These are phyloP conservation scores for Tolypocladium paradoxum DNA, from an alignment of 2,329 filamentous ascomycete genomes.

Conservation along the genomic window DNA sequence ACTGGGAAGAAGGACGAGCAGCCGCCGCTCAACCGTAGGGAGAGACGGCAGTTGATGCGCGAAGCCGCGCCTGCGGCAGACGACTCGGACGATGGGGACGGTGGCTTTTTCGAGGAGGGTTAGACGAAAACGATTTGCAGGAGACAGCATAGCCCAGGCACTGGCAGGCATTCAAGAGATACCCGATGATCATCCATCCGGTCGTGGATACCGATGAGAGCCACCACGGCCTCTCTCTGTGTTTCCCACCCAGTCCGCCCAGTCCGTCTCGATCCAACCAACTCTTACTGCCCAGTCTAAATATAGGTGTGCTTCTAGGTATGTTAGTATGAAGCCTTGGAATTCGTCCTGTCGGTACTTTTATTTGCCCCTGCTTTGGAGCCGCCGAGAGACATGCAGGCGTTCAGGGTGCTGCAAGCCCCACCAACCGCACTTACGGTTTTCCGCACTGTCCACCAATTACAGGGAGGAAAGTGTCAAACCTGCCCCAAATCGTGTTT, in stretches of 20 bases:
- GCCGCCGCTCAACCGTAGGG: slow-evolving; percentile 22
- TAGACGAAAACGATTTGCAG: background rate
- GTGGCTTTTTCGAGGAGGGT: slow-evolving; percentile 45
- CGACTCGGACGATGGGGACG: slow-evolving; percentile 34
- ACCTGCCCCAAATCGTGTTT: too few species aligned
- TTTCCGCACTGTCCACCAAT: too few species aligned
- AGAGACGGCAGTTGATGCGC: slow-evolving; percentile 23
- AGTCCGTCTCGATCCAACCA: background rate
- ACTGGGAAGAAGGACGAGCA: slow-evolving; percentile 13
- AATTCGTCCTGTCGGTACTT: too few species aligned
- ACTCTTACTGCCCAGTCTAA: background rate
- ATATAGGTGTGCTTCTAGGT: background rate
- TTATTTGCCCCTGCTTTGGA: too few species aligned
- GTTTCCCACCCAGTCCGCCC: too few species aligned
- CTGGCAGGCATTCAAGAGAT: background rate
- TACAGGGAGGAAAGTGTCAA: too few species aligned
- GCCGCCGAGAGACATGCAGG: too few species aligned
- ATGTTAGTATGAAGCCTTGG: too few species aligned
- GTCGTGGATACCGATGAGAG: too few species aligned
- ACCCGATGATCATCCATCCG: background rate
- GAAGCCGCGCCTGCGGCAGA: slow-evolving; percentile 21
- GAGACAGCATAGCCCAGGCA: background rate
- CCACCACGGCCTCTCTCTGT: background rate
- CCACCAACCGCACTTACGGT: too few species aligned
- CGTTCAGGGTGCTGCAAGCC: background rate